Evolutionary conservation across 306 rosid species (phyloP), one percentile per base, ranked within the genome.

Genomic region (Carpinus viminea): DNA sequence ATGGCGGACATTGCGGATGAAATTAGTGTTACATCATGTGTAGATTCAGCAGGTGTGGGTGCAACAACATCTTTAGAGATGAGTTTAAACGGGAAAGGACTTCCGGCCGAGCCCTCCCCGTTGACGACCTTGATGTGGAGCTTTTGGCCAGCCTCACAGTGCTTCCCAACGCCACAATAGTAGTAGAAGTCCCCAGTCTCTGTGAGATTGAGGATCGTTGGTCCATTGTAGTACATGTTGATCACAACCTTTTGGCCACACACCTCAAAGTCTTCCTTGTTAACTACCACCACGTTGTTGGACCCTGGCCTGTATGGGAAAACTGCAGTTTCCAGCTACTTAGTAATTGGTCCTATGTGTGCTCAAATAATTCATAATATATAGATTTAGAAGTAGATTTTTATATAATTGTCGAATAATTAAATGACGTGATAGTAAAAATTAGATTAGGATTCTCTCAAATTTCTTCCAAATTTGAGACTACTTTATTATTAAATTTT

Each of bases 131-230:
- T 65, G 83, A 94, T 13, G 53, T 74, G 56, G 68, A 94, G 91
- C 89, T 86, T 94, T 12, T 84, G 91, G 70, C 98, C 98, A 1
- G 50, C 60, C 74, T 92, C 94, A 17, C 98, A 94, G 53, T 88
- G 97, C 86, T 82, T 90, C 2, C 98, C 97, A 3, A 89, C 79
- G 1, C 88, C 85, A 73, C 60, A 82, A 43, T 81, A 84, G 88
- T 74, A 94, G 83, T 71, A 94, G 77, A 75, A 83, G 56, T 89
- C 89, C 0, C 94, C 98, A 0, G 85, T 52, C 8, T 34, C 45
- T 1, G 71, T 79, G 69, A 94, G 78, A n/a, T 36, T 8, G 61
- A 90, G 0, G 7, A 38, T 59, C 0, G 88, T 41, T 54, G 93
- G 87, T 7, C 97, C 98, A 3, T 15, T 24, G 76, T 68, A 81